These are phyloP conservation scores for Aspergillus wentii DNA, from an alignment of 495 filamentous ascomycete species.

Conservation along the genomic window DNA sequence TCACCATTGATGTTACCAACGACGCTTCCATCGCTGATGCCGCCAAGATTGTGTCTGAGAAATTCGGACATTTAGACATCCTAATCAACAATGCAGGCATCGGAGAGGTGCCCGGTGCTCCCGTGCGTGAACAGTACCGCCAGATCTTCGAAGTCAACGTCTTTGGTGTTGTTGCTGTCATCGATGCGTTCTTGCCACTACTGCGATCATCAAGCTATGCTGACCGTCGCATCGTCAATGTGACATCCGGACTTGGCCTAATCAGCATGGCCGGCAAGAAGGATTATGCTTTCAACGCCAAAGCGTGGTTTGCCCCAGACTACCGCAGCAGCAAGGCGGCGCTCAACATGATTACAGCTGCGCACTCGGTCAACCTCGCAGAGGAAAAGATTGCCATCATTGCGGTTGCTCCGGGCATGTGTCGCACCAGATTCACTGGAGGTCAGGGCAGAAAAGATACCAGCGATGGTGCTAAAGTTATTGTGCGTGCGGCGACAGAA, in stretches of 20 bases:
- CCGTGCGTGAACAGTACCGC: conserved; percentile 21
- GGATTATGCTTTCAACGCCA: conserved; percentile 8
- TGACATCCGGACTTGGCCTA: conserved; percentile 28
- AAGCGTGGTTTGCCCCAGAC: conserved; percentile 3
- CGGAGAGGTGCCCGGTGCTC: conserved; percentile 21
- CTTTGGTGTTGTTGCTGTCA: conserved; percentile 27
- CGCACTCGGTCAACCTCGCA: conserved; percentile 4
- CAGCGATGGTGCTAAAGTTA: background rate
- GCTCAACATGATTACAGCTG: conserved; percentile 33
- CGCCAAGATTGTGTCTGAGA: conserved; percentile 20
- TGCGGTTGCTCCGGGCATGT: conserved; percentile 14
- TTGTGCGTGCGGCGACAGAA: conserved; percentile 3
- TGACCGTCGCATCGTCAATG: conserved; percentile 35
- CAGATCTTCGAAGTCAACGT: conserved; percentile 39
- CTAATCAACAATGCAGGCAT: conserved; percentile 39
- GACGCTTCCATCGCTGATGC: conserved; percentile 34
- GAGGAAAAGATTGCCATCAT: conserved; percentile 13
- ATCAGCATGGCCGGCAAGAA: conserved; percentile 17
- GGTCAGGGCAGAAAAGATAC: too few species aligned
- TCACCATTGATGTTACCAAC: conserved; percentile 36
- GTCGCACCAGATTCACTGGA: background rate
- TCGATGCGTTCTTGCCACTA: conserved; percentile 41
- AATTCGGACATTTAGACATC: conserved; percentile 25
- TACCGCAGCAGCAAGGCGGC: conserved; percentile 33
- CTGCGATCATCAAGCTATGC: conserved; percentile 26